Base-by-base conservation (phyloP, 257 asterid genomes). In the Verbascum thapsus region DNA sequence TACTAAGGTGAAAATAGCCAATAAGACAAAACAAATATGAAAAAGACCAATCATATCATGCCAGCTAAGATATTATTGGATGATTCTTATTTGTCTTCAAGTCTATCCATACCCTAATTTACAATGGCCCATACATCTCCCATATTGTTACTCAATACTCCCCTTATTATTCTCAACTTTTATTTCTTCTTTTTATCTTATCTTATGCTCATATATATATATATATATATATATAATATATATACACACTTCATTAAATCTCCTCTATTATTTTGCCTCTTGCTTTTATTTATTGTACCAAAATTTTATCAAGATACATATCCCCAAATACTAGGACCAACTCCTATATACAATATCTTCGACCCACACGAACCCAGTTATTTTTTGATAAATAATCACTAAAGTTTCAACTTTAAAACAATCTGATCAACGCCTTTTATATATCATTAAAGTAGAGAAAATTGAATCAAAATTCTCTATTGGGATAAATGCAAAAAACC, bases 111-210 rank as follows among this genome's bases (percentile, higher is more conserved):
- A n/a, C 81, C 75, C 83, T 79, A 71, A 40, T 74, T 48, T 63
- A 71, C 83, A 73, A 35, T 80, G 78, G 67, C 87, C 96, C 95
- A 85, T 85, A 64, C 72, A 76, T 74, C 26, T 78, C 84, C 88
- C 88, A 84, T 7, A 54, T 7, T 58, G 35, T 54, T 38, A 60
- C 32, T 26, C n/a, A 26, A 26, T 26, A 26, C 62, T 35, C 61
- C 45, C 52, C 18, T 17, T 10, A 41, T 41, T 23, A 19, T 40
- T 22, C 22, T 30, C 53, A 23, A n/a, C 17, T 53, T 34, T 15
- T 15, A 30, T 62, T 7, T 47, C 16, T 50, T 49, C 41, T 67
- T 66, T 47, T 37, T 15, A 34, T 42, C 54, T 61, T 41, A 17
- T 43, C 16, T 41, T 9, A 11, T 60, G 12, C 16, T 44, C 20